These are phyloP conservation scores for Limonium bicolor DNA, from an alignment of 148 eudicot genomes.

Conservation along the genomic window DNA sequence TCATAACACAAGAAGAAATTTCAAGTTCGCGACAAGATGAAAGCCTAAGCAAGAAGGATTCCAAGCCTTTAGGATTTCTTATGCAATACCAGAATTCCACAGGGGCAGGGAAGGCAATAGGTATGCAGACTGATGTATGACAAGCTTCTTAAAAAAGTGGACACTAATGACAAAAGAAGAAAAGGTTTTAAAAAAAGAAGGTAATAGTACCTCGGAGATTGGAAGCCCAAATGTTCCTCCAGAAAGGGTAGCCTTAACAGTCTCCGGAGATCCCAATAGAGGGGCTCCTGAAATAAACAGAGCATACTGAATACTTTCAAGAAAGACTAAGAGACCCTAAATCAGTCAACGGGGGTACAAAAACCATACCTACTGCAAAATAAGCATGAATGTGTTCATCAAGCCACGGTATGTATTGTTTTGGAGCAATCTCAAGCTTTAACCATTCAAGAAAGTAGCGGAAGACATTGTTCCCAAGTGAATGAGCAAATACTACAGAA, in stretches of 20 bases:
- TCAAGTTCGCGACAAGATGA: not conserved
- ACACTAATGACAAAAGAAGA: too few relatives aligned
- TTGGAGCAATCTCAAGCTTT: conserved; percentile 93
- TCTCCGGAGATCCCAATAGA: conserved; percentile 70
- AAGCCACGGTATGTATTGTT: conserved; percentile 73
- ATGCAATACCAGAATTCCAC: too few relatives aligned
- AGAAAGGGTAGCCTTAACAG: conserved; percentile 65
- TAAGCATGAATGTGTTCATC: conserved; percentile 94
- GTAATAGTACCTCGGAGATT: conserved; percentile 60
- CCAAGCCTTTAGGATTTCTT: too few relatives aligned
- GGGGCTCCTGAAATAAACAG: conserved; percentile 59
- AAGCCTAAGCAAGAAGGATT: conserved; percentile 1
- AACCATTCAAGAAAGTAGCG: conserved; percentile 97
- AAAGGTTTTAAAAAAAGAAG: too few relatives aligned
- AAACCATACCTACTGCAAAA: conserved; percentile 89
- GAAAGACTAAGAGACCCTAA: conserved; percentile 2
- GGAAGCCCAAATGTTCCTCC: conserved; percentile 92
- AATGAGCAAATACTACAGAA: conserved; percentile 88
- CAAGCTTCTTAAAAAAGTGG: too few relatives aligned
- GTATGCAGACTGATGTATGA: too few relatives aligned
- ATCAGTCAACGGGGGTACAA: too few relatives aligned
- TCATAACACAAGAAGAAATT: not conserved
- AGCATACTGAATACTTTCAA: not conserved
- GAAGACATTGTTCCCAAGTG: conserved; percentile 86
- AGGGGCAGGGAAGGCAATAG: too few relatives aligned